These are phyloP conservation scores for Leishmania turanica DNA, from an alignment of 208 protist species.

Conservation along the genomic window DNA sequence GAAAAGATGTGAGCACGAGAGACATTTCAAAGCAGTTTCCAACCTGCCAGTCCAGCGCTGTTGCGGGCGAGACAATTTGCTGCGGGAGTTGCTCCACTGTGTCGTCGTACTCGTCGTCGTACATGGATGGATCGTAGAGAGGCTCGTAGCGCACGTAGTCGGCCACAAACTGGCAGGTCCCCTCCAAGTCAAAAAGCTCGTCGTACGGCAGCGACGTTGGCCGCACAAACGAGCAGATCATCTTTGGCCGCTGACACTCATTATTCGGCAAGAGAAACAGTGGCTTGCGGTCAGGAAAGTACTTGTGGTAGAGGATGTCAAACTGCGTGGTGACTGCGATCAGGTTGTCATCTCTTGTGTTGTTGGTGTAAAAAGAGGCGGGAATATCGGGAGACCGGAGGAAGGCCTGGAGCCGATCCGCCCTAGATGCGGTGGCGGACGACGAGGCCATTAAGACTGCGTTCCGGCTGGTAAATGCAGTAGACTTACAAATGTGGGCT, in stretches of 20 bases:
- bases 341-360: constrained; percentile 59
- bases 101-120: constrained; percentile 42
- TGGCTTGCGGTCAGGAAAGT: constrained; percentile 73
- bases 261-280: constrained; percentile 77
- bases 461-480: constrained; percentile 8
- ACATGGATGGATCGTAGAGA: constrained; percentile 49
- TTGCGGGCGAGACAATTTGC: constrained; percentile 87
- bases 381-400: constrained; percentile 54
- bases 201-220: constrained; percentile 79
- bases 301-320: constrained; percentile 66
- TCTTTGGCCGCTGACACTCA: constrained; percentile 77
- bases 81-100: constrained; percentile 54
- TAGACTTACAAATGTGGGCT: neutral
- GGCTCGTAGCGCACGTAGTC: constrained; percentile 87
- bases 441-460: constrained; percentile 11
- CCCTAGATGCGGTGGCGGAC: constrained; percentile 17
- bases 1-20: constrained; percentile 77
- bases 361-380: constrained; percentile 68
- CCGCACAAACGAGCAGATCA: constrained; percentile 92
- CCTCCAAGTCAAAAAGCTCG: constrained; percentile 76
- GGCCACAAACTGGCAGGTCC: constrained; percentile 74
- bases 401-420: constrained; percentile 50
- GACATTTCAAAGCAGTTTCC: constrained; percentile 91
- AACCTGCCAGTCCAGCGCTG: constrained; percentile 83
- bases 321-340: constrained; percentile 68